Conservation (phyloP, 306 rosid genomes). For the Fagus crenata region DNA sequence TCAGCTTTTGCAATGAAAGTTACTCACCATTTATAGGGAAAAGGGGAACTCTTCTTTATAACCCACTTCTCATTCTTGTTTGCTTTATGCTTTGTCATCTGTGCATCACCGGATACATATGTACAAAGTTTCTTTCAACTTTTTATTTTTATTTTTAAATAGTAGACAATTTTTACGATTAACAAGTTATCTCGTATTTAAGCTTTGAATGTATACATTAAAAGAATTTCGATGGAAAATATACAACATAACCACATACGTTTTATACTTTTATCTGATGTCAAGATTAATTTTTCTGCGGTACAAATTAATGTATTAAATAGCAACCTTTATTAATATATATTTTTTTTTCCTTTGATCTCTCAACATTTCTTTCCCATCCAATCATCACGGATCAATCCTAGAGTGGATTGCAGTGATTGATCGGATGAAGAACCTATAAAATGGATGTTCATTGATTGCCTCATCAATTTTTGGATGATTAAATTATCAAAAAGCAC, state of each 20-base stretch:
- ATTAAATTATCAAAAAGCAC: not conserved
- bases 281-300: no score
- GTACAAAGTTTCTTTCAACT: not conserved
- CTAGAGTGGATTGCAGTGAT: not conserved
- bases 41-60: not conserved
- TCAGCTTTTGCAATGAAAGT: no score
- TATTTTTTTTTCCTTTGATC: no score
- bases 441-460: not conserved
- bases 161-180: not conserved
- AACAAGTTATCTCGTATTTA: not conserved
- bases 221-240: no score
- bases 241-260: no score
- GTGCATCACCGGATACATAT: not conserved
- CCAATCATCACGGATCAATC: no score
- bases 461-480: not conserved
- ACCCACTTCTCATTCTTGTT: not conserved
- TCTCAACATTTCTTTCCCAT: no score
- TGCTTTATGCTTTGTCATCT: not conserved
- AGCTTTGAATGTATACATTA: no score
- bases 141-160: not conserved
- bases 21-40: no score
- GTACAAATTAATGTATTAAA: no score
- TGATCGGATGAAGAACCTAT: not conserved
- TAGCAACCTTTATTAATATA: no score
- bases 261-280: no score